phyloP scores from a whole-genome alignment of 331 rosid genomes.

The Acacia concinna region DNA sequence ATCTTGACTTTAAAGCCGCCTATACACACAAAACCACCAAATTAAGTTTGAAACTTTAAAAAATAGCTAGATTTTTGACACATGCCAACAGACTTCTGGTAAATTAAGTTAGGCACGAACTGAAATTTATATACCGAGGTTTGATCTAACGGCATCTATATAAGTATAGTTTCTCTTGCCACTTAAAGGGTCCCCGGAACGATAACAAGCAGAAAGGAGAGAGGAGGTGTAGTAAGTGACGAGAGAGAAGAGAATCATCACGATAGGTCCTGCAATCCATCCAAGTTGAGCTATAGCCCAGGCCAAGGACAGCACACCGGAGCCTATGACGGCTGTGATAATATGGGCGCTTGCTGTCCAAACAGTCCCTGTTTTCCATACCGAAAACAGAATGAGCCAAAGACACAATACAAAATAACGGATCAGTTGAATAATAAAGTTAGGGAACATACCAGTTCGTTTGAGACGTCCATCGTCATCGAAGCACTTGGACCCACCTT shows the following conservation, averaged over 20 bases:
- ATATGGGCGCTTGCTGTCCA: slow-evolving; percentile 48
- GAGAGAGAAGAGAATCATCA: slow-evolving; percentile 41
- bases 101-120: neutral
- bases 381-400: neutral
- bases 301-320: slow-evolving; percentile 48
- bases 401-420: neutral
- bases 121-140: slow-evolving; percentile 35
- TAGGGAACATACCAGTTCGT: slow-evolving; percentile 59
- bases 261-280: slow-evolving; percentile 50
- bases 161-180: slow-evolving; percentile 51
- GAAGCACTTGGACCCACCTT: slow-evolving; percentile 43
- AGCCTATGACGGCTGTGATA: slow-evolving; percentile 50
- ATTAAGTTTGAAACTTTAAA: neutral
- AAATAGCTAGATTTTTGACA: neutral
- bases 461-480: slow-evolving; percentile 91
- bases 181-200: slow-evolving; percentile 35
- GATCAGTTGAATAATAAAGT: neutral
- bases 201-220: slow-evolving; percentile 40
- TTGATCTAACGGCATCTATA: slow-evolving; percentile 35
- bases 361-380: slow-evolving; percentile 28
- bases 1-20: slow-evolving; percentile 40
- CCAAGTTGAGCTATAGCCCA: slow-evolving; percentile 57
- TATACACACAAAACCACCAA: slow-evolving; percentile 19
- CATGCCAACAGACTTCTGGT: neutral
- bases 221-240: slow-evolving; percentile 42